Conservation (phyloP, 768 basidiomycete species). For the Leccinum barrowsii region DNA sequence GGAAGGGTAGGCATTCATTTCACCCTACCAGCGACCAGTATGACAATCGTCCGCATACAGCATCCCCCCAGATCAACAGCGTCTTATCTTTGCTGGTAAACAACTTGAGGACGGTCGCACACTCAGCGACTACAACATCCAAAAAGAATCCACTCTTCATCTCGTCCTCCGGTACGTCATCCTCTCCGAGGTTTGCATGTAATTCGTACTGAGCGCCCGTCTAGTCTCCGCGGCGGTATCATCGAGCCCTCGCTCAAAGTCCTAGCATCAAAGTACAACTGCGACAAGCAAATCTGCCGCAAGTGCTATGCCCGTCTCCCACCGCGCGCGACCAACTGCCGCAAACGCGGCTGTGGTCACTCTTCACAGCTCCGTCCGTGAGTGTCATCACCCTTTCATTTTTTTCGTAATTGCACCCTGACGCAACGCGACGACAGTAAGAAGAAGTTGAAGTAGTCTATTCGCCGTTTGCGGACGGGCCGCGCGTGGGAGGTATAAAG, state of each 20-base stretch:
- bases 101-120: constrained; percentile 98
- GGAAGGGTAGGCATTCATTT: constrained; percentile 49
- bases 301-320: constrained; percentile 99
- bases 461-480: constrained; percentile 1
- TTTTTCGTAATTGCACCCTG: neutral
- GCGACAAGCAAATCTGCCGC: constrained; percentile 99
- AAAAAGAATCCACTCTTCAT: constrained; percentile 97
- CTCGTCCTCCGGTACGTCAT: constrained; percentile 82
- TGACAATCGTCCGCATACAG: constrained; percentile 31
- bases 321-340: constrained; percentile 98
- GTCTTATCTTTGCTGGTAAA: constrained; percentile 75
- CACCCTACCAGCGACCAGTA: too few species aligned
- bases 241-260: constrained; percentile 99
- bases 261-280: constrained; percentile 96
- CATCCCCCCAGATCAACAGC: constrained; percentile 26
- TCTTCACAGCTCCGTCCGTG: constrained; percentile 89
- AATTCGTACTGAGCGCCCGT: neutral
- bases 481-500: constrained; percentile 11
- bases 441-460: constrained; percentile 91
- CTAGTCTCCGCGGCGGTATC: constrained; percentile 61
- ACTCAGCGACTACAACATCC: constrained; percentile 95
- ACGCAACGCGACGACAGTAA: constrained; percentile 46
- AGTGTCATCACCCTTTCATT: constrained; percentile 33
- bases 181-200: too few species aligned
- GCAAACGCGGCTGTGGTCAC: constrained; percentile 90